Conservation (phyloP, 2,329 filamentous ascomycete genomes). For the Penicillium sp. region DNA sequence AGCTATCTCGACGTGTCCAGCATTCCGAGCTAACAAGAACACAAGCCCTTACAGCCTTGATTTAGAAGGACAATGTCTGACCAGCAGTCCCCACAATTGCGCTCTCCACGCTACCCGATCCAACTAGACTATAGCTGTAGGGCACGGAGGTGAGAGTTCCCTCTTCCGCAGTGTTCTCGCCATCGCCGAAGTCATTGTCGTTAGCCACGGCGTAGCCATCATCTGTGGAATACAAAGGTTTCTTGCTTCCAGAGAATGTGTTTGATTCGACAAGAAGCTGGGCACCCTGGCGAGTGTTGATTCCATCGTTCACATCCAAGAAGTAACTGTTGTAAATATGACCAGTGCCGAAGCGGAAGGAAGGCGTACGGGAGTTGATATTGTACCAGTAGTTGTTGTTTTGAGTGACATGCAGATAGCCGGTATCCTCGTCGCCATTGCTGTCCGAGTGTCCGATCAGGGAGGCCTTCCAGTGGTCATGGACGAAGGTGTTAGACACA, state of each 20-base stretch:
- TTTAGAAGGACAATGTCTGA: constrained; percentile 39
- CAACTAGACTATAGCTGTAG: constrained; percentile 60
- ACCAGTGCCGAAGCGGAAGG: constrained; percentile 68
- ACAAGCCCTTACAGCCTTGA: neutral
- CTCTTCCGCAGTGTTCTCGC: constrained; percentile 53
- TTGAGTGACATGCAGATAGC: constrained; percentile 67
- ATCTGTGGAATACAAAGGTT: constrained; percentile 52
- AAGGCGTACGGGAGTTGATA: constrained; percentile 66
- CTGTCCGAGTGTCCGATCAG: constrained; percentile 63
- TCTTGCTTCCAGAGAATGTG: constrained; percentile 52
- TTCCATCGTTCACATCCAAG: constrained; percentile 52
- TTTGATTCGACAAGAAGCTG: constrained; percentile 64
- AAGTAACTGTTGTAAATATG: constrained; percentile 64
- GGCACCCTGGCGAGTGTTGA: constrained; percentile 63
- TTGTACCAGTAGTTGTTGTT: constrained; percentile 69
- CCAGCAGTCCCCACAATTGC: constrained; percentile 46
- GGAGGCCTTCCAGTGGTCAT: constrained; percentile 67
- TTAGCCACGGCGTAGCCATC: constrained; percentile 50
- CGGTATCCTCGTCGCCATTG: constrained; percentile 63
- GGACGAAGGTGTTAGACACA: constrained; percentile 57
- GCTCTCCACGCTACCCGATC: constrained; percentile 52
- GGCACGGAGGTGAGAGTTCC: constrained; percentile 58
- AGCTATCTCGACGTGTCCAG: neutral
- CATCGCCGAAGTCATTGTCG: constrained; percentile 55
- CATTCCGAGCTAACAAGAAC: neutral